Percentiles rank a stretch among this genome's conserved stretches.
These are phyloP conservation scores for Thielaviopsis populi DNA, from an alignment of 2,329 filamentous ascomycete species.

Conservation along the genomic window DNA sequence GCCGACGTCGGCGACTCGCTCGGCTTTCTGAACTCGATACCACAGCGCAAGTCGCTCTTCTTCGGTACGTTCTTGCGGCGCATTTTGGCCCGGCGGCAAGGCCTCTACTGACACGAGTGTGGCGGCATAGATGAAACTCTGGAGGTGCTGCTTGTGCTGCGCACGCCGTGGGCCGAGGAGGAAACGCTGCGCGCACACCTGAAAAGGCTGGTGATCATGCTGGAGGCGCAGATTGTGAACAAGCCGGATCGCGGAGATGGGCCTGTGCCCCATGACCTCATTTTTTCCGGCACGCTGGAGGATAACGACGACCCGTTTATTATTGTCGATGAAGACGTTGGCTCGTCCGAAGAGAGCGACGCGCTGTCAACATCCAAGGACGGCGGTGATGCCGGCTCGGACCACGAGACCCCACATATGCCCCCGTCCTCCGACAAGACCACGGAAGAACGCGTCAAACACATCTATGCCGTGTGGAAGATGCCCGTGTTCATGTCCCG, in stretches of 20 bases:
- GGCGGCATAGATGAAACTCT: slow-evolving; percentile 53
- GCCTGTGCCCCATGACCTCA: slow-evolving; percentile 37
- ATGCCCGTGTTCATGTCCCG: slow-evolving; percentile 41
- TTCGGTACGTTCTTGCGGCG: slow-evolving; percentile 43
- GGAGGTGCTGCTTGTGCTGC: slow-evolving; percentile 52
- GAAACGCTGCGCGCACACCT: slow-evolving; percentile 43
- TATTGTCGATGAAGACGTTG: slow-evolving; percentile 31
- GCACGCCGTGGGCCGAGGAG: slow-evolving; percentile 46
- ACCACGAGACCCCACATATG: slow-evolving; percentile 15
- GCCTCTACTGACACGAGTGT: neutral
- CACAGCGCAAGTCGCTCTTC: slow-evolving; percentile 49
- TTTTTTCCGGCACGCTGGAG: slow-evolving; percentile 41
- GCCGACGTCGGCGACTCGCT: slow-evolving; percentile 28
- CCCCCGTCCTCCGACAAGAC: slow-evolving; percentile 12
- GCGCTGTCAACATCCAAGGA: neutral
- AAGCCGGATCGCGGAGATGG: slow-evolving; percentile 30
- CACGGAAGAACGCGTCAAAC: slow-evolving; percentile 21
- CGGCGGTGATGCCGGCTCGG: slow-evolving; percentile 17
- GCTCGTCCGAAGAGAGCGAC: slow-evolving; percentile 21
- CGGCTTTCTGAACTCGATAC: slow-evolving; percentile 40
- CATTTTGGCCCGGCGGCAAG: neutral
- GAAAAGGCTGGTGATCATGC: slow-evolving; percentile 44
- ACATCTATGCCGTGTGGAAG: slow-evolving; percentile 45
- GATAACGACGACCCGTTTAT: slow-evolving; percentile 37
- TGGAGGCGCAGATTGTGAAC: slow-evolving; percentile 53